These are phyloP conservation scores for Russula brevipes DNA, from an alignment of 768 basidiomycete species.

Conservation along the genomic window DNA sequence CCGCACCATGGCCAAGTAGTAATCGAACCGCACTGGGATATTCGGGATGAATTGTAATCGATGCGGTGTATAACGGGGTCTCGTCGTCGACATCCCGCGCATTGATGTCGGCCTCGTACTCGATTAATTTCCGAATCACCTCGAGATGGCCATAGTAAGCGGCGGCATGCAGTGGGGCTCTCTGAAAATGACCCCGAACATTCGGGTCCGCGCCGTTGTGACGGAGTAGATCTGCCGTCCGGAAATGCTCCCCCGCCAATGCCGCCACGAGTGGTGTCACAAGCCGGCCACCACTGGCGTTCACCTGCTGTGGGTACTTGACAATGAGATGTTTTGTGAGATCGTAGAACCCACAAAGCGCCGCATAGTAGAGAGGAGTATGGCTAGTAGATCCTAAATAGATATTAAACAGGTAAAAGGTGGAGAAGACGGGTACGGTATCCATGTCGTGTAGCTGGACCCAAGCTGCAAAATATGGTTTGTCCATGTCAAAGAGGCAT, in stretches of 20 bases:
- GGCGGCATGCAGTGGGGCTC: neutral
- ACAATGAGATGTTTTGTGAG: neutral
- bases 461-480: neutral
- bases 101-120: too few species aligned
- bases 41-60: neutral
- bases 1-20: neutral
- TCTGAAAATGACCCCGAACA: neutral
- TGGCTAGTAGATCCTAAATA: too few species aligned
- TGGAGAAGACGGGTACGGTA: neutral
- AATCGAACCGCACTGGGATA: neutral
- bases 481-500: neutral
- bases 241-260: neutral
- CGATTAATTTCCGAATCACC: neutral
- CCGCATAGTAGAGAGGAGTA: neutral
- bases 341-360: neutral
- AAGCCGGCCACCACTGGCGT: neutral
- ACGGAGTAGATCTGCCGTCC: neutral
- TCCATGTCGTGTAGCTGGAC: neutral
- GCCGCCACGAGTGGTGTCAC: neutral
- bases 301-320: neutral
- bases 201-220: neutral
- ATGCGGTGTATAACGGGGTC: neutral
- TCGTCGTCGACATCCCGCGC: too few species aligned
- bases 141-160: neutral
- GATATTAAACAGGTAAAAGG: neutral